phyloP scores from a whole-genome alignment of 1,284 basidiomycete species.

The Malassezia cuniculi region DNA sequence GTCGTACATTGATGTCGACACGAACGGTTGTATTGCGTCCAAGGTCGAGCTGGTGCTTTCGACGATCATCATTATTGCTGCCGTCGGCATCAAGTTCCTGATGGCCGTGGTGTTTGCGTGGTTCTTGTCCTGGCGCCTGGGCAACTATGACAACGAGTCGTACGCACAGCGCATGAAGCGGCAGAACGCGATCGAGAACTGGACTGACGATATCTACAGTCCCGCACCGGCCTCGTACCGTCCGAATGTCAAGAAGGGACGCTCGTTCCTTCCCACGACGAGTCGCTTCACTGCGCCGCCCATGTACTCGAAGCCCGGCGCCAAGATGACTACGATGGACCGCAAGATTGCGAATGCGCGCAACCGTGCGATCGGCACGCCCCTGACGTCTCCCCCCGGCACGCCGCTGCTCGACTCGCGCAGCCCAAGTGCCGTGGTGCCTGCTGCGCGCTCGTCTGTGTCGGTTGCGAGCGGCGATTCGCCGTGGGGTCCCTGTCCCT shows the following conservation, averaged over 20 bases:
- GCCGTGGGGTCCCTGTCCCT: constrained; percentile 52
- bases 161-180: constrained; percentile 88
- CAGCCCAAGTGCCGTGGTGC: no score
- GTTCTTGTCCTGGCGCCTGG: constrained; percentile 89
- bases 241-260: constrained; percentile 62
- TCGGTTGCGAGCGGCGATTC: constrained; percentile 24
- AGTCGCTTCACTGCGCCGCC: constrained; percentile 48
- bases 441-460: constrained; percentile 36
- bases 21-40: constrained; percentile 90
- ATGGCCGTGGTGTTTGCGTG: constrained; percentile 96
- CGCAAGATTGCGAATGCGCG: constrained; percentile 12
- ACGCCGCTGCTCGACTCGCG: constrained; percentile 54
- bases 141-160: constrained; percentile 82
- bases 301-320: constrained; percentile 20
- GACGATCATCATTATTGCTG: constrained; percentile 91
- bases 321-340: constrained; percentile 9
- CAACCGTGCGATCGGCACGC: constrained; percentile 14
- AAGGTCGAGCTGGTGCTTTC: constrained; percentile 87
- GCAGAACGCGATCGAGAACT: constrained; percentile 80
- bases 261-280: constrained; percentile 58
- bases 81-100: constrained; percentile 82
- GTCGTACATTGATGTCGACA: constrained; percentile 84
- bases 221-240: constrained; percentile 81
- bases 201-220: constrained; percentile 90
- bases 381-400: constrained; percentile 56